phyloP scores from a whole-genome alignment of 768 basidiomycete genomes.

The Filobasidium floriforme region DNA sequence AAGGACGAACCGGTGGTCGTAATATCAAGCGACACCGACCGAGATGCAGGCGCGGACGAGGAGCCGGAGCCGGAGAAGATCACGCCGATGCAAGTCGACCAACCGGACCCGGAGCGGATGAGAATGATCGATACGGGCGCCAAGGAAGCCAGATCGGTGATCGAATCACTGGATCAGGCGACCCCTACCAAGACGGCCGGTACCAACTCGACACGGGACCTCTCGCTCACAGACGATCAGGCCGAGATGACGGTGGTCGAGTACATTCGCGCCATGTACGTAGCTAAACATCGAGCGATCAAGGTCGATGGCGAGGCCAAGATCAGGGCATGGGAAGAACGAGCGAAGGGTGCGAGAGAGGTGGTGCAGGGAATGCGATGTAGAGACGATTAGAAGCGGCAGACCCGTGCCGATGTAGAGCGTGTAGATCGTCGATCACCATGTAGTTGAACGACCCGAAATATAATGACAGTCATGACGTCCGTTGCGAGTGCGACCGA shows the following conservation, averaged over 20 bases:
- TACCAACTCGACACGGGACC: neutral
- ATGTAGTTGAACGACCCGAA: too few relatives aligned
- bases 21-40: neutral
- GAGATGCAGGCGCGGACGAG: neutral
- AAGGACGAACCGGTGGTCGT: constrained; percentile 10
- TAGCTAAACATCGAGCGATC: constrained; percentile 4
- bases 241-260: constrained; percentile 21
- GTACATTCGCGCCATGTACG: constrained; percentile 16
- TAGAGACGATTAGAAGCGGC: neutral
- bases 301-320: constrained; percentile 14
- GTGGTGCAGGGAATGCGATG: constrained; percentile 17
- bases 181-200: neutral
- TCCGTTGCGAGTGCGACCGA: too few relatives aligned
- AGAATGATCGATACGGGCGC: constrained; percentile 20
- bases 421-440: too few relatives aligned
- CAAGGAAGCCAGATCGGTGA: constrained; percentile 19
- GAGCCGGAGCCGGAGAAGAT: constrained; percentile 2
- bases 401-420: too few relatives aligned
- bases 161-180: constrained; percentile 18
- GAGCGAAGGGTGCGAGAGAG: constrained; percentile 9
- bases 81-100: neutral
- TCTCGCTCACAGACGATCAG: constrained; percentile 15
- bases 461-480: too few relatives aligned
- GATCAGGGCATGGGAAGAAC: constrained; percentile 19
- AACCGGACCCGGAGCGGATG: constrained; percentile 7